Conservation (phyloP, 192 early-diverging fungal genomes). For the Linnemannia zychae region DNA sequence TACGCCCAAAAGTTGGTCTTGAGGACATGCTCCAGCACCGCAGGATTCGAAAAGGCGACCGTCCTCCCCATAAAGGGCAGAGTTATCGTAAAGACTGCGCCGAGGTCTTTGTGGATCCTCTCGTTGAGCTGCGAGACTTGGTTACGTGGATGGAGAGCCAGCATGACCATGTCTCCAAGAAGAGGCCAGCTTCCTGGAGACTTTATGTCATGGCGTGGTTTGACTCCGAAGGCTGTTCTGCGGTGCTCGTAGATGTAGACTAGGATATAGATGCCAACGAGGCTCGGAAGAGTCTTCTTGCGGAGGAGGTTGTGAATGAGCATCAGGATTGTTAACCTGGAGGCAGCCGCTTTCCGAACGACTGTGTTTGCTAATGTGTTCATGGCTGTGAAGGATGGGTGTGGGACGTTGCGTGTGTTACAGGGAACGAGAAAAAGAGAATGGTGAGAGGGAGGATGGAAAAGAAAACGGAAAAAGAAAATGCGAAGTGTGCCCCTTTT, state of each 20-base stretch:
- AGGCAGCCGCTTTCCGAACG: background rate
- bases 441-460: background rate
- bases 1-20: conserved; percentile 39
- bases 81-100: conserved; percentile 15
- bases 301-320: background rate
- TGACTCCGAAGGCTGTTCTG: conserved; percentile 6
- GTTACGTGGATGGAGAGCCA: background rate
- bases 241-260: conserved; percentile 12
- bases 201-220: conserved; percentile 17
- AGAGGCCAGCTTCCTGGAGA: conserved; percentile 29
- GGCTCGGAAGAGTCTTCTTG: background rate
- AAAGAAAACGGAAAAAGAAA: too few species aligned
- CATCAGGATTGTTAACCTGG: background rate
- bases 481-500: too few species aligned
- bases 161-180: conserved; percentile 29
- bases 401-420: too few species aligned
- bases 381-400: background rate
- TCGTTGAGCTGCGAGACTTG: conserved; percentile 19
- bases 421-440: too few species aligned
- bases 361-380: background rate
- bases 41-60: conserved; percentile 17
- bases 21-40: conserved; percentile 28
- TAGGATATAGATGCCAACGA: conserved; percentile 2
- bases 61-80: conserved; percentile 23
- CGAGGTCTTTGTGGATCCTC: background rate